These are phyloP conservation scores for Nicotiana noctiflora DNA, from an alignment of 257 asterid species.

Conservation along the genomic window DNA sequence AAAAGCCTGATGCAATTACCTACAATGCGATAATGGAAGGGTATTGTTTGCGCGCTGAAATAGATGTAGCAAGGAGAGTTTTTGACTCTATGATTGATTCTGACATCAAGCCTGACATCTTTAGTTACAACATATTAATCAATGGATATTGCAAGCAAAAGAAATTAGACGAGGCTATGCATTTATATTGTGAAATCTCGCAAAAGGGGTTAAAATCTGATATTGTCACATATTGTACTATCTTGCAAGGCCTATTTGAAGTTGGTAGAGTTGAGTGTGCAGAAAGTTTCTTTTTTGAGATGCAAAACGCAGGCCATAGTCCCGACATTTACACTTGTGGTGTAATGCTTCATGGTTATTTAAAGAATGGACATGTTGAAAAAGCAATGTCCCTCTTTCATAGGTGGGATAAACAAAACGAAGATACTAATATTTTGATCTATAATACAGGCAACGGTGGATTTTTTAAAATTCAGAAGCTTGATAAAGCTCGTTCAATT, in stretches of 20 bases:
- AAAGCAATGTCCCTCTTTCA: slow-evolving; percentile 11
- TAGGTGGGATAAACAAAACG: slow-evolving; percentile 3
- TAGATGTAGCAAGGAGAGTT: slow-evolving; percentile 16
- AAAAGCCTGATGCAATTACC: slow-evolving; percentile 14
- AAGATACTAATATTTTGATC: neutral
- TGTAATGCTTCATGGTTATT: slow-evolving; percentile 18
- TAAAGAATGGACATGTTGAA: slow-evolving; percentile 13
- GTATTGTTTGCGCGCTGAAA: slow-evolving; percentile 20
- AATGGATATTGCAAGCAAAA: slow-evolving; percentile 24
- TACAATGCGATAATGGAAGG: slow-evolving; percentile 22
- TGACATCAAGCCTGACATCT: slow-evolving; percentile 9
- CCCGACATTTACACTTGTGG: slow-evolving; percentile 16
- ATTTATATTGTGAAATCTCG: slow-evolving; percentile 14
- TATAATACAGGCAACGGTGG: slow-evolving; percentile 13
- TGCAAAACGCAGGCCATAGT: slow-evolving; percentile 10
- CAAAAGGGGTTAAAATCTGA: slow-evolving; percentile 14
- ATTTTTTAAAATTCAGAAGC: slow-evolving; percentile 13
- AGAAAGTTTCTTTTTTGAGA: slow-evolving; percentile 13
- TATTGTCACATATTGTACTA: slow-evolving; percentile 4
- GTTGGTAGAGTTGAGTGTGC: slow-evolving; percentile 13
- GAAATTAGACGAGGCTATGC: slow-evolving; percentile 23
- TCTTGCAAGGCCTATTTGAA: slow-evolving; percentile 21
- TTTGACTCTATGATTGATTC: slow-evolving; percentile 13
- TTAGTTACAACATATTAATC: slow-evolving; percentile 18
- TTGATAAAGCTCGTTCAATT: slow-evolving; percentile 14